Conservation (phyloP, 2,329 filamentous ascomycete genomes). For the Waltergamsia citrina region DNA sequence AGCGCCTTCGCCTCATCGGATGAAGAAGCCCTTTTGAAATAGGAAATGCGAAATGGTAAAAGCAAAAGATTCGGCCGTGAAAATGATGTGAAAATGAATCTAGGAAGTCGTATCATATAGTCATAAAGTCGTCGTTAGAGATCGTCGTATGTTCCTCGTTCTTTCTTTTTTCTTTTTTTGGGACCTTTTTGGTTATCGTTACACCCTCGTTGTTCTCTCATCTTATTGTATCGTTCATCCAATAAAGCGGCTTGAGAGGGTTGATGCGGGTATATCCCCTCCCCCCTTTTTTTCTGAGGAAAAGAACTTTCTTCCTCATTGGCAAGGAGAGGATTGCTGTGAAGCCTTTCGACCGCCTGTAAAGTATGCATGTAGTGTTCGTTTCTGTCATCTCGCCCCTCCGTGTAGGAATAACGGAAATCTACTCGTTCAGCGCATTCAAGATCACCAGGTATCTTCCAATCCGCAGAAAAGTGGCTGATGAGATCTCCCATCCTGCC, state of each 20-base stretch:
- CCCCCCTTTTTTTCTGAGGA: too few species aligned
- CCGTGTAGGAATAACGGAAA: slow-evolving; percentile 5
- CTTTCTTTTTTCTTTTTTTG: not conserved
- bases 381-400: slow-evolving; percentile 6
- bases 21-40: too few species aligned
- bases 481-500: not conserved
- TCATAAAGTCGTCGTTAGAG: slow-evolving; percentile 1
- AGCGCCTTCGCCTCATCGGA: too few species aligned
- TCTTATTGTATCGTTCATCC: slow-evolving; percentile 1
- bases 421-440: not conserved
- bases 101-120: slow-evolving; percentile 1
- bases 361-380: slow-evolving; percentile 11
- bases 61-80: not conserved
- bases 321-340: slow-evolving; percentile 19
- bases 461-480: too few species aligned
- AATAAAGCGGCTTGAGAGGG: slow-evolving; percentile 6
- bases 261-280: slow-evolving; percentile 17
- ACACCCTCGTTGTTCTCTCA: not conserved
- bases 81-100: not conserved
- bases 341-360: slow-evolving; percentile 28
- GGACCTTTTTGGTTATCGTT: not conserved
- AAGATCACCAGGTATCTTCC: too few species aligned
- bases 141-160: slow-evolving; percentile 1
- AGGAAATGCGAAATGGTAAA: not conserved
- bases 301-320: too few species aligned